Percentiles rank a stretch among this genome's conserved stretches.
phyloP scores from a whole-genome alignment of 306 rosid genomes.

The Dicorynia guianensis region DNA sequence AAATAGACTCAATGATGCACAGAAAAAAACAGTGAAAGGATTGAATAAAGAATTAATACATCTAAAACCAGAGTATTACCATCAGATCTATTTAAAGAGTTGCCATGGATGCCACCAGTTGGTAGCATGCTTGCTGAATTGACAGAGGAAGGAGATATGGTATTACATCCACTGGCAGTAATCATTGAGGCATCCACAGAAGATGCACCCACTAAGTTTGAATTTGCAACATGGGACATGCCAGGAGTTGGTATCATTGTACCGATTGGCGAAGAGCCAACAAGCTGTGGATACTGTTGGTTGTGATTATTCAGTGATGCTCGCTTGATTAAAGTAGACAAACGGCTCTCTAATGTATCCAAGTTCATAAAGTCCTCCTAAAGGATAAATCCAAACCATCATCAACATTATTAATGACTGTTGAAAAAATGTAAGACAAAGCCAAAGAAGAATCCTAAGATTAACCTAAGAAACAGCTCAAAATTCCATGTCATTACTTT shows the following conservation, averaged over 20 bases:
- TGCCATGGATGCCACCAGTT: slow-evolving; percentile 64
- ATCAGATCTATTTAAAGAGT: slow-evolving; percentile 69
- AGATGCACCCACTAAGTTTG: slow-evolving; percentile 71
- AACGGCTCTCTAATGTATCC: slow-evolving; percentile 78
- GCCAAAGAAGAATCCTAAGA: neutral
- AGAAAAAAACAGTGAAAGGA: slow-evolving; percentile 14
- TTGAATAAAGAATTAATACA: slow-evolving; percentile 25
- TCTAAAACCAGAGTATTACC: slow-evolving; percentile 49
- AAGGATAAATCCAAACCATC: slow-evolving; percentile 41
- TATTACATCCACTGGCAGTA: slow-evolving; percentile 58
- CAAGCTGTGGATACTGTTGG: slow-evolving; percentile 74
- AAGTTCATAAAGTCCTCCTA: slow-evolving; percentile 92
- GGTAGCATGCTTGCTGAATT: slow-evolving; percentile 73
- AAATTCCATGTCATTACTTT: slow-evolving; percentile 30
- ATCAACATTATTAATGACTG: slow-evolving; percentile 3
- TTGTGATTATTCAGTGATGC: slow-evolving; percentile 52
- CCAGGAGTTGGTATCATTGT: slow-evolving; percentile 99
- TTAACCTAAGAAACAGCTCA: neutral
- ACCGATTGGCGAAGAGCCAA: slow-evolving; percentile 69
- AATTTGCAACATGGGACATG: slow-evolving; percentile 74
- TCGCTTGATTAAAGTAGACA: slow-evolving; percentile 55
- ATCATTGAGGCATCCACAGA: slow-evolving; percentile 69
- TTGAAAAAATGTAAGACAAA: neutral
- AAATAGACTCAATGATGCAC: neutral
- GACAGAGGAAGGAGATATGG: slow-evolving; percentile 58